These are phyloP conservation scores for Tylopilus sp. DNA, from an alignment of 768 basidiomycete species.

Conservation along the genomic window DNA sequence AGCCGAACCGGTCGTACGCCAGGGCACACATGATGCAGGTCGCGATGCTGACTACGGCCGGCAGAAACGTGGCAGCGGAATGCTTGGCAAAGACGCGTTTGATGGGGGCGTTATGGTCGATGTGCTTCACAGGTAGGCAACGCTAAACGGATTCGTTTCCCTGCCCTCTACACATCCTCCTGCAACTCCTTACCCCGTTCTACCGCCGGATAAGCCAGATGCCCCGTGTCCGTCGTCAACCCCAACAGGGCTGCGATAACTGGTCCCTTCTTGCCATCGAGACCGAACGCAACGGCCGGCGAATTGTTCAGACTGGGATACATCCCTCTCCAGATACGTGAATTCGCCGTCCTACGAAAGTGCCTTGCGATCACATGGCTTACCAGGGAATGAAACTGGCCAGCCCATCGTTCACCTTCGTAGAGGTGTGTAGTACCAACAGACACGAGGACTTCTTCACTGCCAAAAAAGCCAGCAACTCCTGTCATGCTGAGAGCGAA, in stretches of 20 bases:
- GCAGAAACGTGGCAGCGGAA: conserved; percentile 17
- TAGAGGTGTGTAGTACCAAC: conserved; percentile 33
- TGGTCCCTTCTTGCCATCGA: conserved; percentile 30
- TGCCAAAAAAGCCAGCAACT: conserved; percentile 35
- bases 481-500: conserved; percentile 29
- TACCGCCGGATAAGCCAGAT: conserved; percentile 27
- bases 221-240: conserved; percentile 24
- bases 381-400: conserved; percentile 37
- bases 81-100: neutral
- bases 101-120: conserved; percentile 3
- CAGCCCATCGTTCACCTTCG: conserved; percentile 30
- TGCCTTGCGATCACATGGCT: conserved; percentile 31
- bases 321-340: conserved; percentile 30
- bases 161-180: conserved; percentile 2
- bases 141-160: conserved; percentile 5
- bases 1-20: conserved; percentile 29
- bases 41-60: conserved; percentile 21
- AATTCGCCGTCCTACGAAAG: conserved; percentile 30
- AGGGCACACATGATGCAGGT: conserved; percentile 24
- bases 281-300: conserved; percentile 24
- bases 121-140: conserved; percentile 21
- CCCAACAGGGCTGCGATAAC: conserved; percentile 31
- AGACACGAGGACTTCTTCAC: conserved; percentile 34
- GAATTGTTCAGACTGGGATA: conserved; percentile 26
- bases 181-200: conserved; percentile 5